These are phyloP conservation scores for Toxicodendron radicans DNA, from an alignment of 345 rosid species.

Conservation along the genomic window DNA sequence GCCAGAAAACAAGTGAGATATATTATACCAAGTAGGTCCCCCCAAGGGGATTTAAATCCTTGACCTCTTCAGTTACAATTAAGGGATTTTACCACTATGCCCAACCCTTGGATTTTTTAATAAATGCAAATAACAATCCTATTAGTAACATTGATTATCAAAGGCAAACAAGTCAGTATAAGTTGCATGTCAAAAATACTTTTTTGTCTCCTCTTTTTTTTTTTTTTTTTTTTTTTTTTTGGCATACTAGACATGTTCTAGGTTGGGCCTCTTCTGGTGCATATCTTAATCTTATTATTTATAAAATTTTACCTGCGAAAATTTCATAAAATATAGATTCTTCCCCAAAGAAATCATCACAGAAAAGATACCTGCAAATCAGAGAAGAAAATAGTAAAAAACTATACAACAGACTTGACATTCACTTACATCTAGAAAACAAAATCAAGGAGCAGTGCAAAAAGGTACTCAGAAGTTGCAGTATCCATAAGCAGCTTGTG, in stretches of 20 bases:
- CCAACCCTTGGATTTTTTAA: too few species aligned
- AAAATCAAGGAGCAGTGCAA: conserved; percentile 25
- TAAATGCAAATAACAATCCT: background rate
- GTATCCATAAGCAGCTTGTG: conserved; percentile 98
- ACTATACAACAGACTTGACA: background rate
- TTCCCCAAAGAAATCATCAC: conserved; percentile 96
- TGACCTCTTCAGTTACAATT: too few species aligned
- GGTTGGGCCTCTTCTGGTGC: background rate
- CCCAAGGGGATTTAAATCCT: too few species aligned
- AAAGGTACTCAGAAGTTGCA: conserved; percentile 94
- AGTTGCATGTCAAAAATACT: background rate
- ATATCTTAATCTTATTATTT: background rate
- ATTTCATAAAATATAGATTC: conserved; percentile 85
- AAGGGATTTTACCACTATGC: too few species aligned
- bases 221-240: background rate
- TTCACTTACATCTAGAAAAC: conserved; percentile 12
- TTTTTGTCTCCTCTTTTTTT: background rate
- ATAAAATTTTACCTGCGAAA: conserved; percentile 63
- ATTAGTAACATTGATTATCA: background rate
- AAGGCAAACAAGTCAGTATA: background rate
- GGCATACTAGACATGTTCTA: background rate
- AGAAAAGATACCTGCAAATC: conserved; percentile 80
- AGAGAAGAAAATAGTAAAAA: conserved; percentile 8
- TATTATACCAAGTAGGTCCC: too few species aligned
- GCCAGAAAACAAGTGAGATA: too few species aligned